Conservation (phyloP, 352 stramenopile species). For the Globisporangium echinulatum region DNA sequence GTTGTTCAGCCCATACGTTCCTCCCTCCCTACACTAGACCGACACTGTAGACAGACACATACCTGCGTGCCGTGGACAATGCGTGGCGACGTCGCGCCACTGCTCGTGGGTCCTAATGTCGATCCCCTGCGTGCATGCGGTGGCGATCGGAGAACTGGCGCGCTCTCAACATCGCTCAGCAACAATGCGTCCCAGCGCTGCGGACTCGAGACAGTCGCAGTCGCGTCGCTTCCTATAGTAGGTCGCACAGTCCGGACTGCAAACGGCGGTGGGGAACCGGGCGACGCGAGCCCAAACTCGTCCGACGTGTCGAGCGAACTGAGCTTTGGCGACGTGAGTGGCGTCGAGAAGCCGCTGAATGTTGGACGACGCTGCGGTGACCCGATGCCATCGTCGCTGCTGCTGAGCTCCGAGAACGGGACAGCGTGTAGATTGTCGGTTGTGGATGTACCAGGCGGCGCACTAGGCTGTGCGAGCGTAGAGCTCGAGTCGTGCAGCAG, state of each 20-base stretch:
- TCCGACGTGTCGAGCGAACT: constrained; percentile 46
- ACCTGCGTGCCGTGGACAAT: constrained; percentile 35
- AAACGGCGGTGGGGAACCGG: constrained; percentile 65
- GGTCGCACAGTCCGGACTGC: constrained; percentile 23
- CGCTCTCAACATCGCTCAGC: no score
- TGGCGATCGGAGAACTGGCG: constrained; percentile 46
- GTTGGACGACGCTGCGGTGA: constrained; percentile 20
- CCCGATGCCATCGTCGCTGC: constrained; percentile 15
- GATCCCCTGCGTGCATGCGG: constrained; percentile 12
- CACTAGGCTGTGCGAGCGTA: no score
- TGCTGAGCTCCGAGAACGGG: constrained; percentile 31
- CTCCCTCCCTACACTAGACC: not conserved
- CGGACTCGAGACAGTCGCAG: constrained; percentile 24
- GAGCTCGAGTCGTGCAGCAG: constrained; percentile 31
- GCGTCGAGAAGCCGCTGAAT: constrained; percentile 56
- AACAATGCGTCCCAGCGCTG: constrained; percentile 59
- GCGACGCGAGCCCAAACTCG: constrained; percentile 43
- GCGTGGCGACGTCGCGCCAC: constrained; percentile 33
- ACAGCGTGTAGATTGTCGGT: constrained; percentile 14
- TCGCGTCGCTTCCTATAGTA: constrained; percentile 1
- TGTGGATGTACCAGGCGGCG: not conserved
- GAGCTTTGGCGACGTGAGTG: constrained; percentile 49
- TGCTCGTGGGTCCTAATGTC: not conserved
- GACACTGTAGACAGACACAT: not conserved
- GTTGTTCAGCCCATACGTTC: not conserved